Base-by-base conservation (phyloP, 2,329 filamentous ascomycete species). In the Sporothrix globosa region DNA sequence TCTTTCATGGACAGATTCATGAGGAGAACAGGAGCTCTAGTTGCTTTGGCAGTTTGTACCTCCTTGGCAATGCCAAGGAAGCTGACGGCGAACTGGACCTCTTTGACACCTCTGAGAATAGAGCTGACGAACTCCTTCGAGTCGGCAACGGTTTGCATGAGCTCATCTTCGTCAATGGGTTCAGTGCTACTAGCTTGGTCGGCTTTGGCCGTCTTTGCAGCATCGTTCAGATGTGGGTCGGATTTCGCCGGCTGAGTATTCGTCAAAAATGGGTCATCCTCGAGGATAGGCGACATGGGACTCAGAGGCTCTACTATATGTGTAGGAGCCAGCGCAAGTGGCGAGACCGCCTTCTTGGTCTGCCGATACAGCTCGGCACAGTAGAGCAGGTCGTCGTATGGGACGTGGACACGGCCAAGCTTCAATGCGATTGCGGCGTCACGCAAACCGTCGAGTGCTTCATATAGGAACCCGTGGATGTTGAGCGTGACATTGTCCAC, bases 51-150 rank as follows among this genome's bases (percentile, higher is more conserved):
- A 1, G 88, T 85, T 52, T 90, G 85, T 14, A 97, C 86, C 75
- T 89, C 90, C 79, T 93, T 96, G 27, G 92, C 94, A 71, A 99
- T 81, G 21, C 93, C 92, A 74, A 97, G 87, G 79, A 95, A 96
- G 80, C 95, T 95, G 77, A 98, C 88, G 0, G 94, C 95, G 76
- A 99, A 92, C 79, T 99, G 96, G 14, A 99, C 91, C 79, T 99
- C 96, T 78, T 97, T 96, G 74, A 99, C 93, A 67, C 96, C 96
- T 58, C 92, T 88, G 66, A 99, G 83, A 54, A 97, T 90, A 0
- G 96, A 97, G 78, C 91, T 92, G 70, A 94, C 86, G 77, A 99
- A 96, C 73, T 97, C 93, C 76, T 94, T 95, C 0, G 93, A 97
- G 77, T 97, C 94, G 0, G 94, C 94, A 0, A 97, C 91, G 0